These are phyloP conservation scores for Ascochyta fabae DNA, from an alignment of 2,329 filamentous ascomycete species.

Conservation along the genomic window DNA sequence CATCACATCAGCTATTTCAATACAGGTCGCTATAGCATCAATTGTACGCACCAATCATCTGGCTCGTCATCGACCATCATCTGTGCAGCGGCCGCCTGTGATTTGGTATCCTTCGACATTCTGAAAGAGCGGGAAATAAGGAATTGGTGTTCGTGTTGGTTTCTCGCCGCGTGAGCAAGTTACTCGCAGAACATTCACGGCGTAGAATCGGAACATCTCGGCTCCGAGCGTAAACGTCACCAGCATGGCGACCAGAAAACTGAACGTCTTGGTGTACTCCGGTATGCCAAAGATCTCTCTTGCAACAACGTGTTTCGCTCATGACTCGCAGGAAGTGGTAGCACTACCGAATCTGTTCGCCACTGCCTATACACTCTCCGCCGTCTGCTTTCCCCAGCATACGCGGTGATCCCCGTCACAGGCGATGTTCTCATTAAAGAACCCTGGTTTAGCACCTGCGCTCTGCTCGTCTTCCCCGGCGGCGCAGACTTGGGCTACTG, in stretches of 20 bases:
- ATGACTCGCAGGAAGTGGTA: slow-evolving; percentile 71
- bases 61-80: slow-evolving; percentile 79
- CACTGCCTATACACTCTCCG: slow-evolving; percentile 89
- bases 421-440: slow-evolving; percentile 84
- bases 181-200: slow-evolving; percentile 21
- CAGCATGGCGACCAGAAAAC: slow-evolving; percentile 69
- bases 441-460: slow-evolving; percentile 87
- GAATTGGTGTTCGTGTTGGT: slow-evolving; percentile 7
- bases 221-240: slow-evolving; percentile 35
- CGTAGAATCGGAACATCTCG: slow-evolving; percentile 37
- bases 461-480: slow-evolving; percentile 88
- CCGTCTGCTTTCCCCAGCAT: slow-evolving; percentile 84
- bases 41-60: slow-evolving; percentile 81
- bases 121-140: slow-evolving; percentile 14
- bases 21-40: slow-evolving; percentile 25
- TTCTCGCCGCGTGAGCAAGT: slow-evolving; percentile 9
- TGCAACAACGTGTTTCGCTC: background rate
- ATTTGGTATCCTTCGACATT: slow-evolving; percentile 66
- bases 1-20: background rate
- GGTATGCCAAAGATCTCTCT: slow-evolving; percentile 58
- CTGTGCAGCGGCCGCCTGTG: slow-evolving; percentile 42
- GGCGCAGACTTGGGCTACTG: slow-evolving; percentile 95
- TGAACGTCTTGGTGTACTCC: slow-evolving; percentile 94
- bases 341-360: slow-evolving; percentile 84
- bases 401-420: slow-evolving; percentile 87